These are phyloP conservation scores for Phytophthora tubulina DNA, from an alignment of 352 stramenopile genomes.

Conservation along the genomic window DNA sequence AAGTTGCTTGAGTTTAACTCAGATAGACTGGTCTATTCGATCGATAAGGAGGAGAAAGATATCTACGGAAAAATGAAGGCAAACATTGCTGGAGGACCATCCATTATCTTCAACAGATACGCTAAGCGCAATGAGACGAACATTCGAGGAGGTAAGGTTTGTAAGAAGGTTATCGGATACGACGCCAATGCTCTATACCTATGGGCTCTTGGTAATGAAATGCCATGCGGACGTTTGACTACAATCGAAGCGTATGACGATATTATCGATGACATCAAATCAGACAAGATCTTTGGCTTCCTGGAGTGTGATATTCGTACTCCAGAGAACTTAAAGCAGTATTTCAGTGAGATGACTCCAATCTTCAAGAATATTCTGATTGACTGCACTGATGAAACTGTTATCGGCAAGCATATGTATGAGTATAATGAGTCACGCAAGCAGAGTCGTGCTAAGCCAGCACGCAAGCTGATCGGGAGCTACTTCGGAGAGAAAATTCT, in stretches of 20 bases:
- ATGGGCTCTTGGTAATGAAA: slow-evolving; percentile 15
- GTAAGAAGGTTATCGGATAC: no score
- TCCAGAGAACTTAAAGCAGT: slow-evolving; percentile 33
- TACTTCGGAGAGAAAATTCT: no score
- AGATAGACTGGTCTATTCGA: background rate
- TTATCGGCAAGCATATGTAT: no score
- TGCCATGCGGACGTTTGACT: slow-evolving; percentile 4
- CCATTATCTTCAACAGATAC: no score
- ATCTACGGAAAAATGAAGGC: slow-evolving; percentile 12
- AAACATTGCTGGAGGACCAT: slow-evolving; percentile 16
- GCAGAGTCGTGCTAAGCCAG: no score
- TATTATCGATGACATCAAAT: no score
- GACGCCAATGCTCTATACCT: no score
- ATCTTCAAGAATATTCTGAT: slow-evolving; percentile 45
- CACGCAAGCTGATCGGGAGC: no score
- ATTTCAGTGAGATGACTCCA: slow-evolving; percentile 49
- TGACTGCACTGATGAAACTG: no score
- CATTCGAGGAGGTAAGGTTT: no score
- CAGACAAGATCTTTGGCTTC: slow-evolving; percentile 5
- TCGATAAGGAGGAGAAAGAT: slow-evolving; percentile 1
- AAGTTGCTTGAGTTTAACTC: slow-evolving; percentile 20
- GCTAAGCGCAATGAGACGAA: no score
- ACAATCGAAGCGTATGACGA: slow-evolving; percentile 7
- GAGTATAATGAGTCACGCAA: no score
- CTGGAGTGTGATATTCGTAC: background rate